These are phyloP conservation scores for Gamsiella multidivaricata DNA, from an alignment of 192 early-diverging fungal genomes.

Conservation along the genomic window DNA sequence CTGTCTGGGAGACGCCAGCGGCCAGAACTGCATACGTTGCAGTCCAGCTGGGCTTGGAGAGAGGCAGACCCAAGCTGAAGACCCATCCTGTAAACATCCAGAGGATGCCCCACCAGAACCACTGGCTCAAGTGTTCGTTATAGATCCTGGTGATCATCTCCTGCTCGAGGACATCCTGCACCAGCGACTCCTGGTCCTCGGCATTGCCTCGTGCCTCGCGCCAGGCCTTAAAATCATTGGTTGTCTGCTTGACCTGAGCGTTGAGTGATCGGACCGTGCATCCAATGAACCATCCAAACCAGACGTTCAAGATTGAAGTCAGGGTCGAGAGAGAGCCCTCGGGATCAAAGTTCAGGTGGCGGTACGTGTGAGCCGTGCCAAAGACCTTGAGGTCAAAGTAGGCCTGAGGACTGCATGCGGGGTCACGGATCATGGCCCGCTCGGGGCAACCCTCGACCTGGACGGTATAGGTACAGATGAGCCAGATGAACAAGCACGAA, in stretches of 20 bases:
- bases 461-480: constrained; percentile 44
- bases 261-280: constrained; percentile 37
- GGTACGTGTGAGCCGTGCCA: constrained; percentile 57
- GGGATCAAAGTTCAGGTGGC: constrained; percentile 55
- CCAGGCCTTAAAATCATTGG: constrained; percentile 26
- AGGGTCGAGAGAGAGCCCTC: constrained; percentile 68
- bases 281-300: constrained; percentile 62
- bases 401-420: constrained; percentile 62
- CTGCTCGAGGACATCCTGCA: constrained; percentile 29
- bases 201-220: not conserved
- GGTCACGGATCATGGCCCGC: constrained; percentile 40
- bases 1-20: constrained; percentile 45
- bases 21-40: constrained; percentile 60
- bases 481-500: constrained; percentile 28
- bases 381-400: constrained; percentile 59
- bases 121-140: constrained; percentile 17
- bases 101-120: constrained; percentile 48
- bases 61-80: constrained; percentile 54
- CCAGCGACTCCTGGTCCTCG: not conserved
- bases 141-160: constrained; percentile 31
- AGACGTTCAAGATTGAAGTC: constrained; percentile 58
- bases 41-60: constrained; percentile 70
- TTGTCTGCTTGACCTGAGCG: constrained; percentile 34
- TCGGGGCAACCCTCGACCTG: constrained; percentile 31
- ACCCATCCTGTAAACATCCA: constrained; percentile 45